These are phyloP conservation scores for Torulaspora quercuum DNA, from an alignment of 805 yeast genomes.

Conservation along the genomic window DNA sequence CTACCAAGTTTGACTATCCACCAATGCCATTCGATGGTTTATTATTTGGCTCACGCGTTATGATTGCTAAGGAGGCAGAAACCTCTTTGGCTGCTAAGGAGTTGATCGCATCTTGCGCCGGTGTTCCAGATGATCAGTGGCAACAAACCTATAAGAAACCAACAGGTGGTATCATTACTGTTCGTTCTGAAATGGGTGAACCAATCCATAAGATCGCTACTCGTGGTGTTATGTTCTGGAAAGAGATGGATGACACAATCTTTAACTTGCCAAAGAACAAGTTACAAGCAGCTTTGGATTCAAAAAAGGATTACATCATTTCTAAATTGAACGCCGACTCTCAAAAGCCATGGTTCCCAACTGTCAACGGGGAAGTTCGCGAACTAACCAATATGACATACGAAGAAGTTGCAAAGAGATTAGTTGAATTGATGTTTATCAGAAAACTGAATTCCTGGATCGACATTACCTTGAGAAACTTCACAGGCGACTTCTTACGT, in stretches of 20 bases:
- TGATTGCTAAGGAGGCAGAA: constrained; percentile 95
- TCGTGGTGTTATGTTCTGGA: constrained; percentile 96
- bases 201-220: constrained; percentile 99
- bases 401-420: constrained; percentile 80
- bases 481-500: constrained; percentile 80
- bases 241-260: constrained; percentile 91
- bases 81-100: constrained; percentile 92
- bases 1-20: constrained; percentile 81
- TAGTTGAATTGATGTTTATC: constrained; percentile 85
- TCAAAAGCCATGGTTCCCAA: constrained; percentile 98
- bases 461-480: constrained; percentile 78
- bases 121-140: constrained; percentile 88
- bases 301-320: constrained; percentile 85
- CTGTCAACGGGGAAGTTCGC: constrained; percentile 65
- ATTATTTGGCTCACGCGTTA: constrained; percentile 91
- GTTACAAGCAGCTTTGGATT: constrained; percentile 70
- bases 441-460: constrained; percentile 80
- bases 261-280: constrained; percentile 89
- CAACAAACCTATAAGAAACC: constrained; percentile 91
- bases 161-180: constrained; percentile 96
- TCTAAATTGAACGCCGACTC: constrained; percentile 83
- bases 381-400: constrained; percentile 96
- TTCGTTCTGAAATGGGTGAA: constrained; percentile 98
- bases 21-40: constrained; percentile 99
- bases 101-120: constrained; percentile 85